phyloP scores from a whole-genome alignment of 495 filamentous ascomycete genomes.

The Hyphodiscus hymeniophilus region DNA sequence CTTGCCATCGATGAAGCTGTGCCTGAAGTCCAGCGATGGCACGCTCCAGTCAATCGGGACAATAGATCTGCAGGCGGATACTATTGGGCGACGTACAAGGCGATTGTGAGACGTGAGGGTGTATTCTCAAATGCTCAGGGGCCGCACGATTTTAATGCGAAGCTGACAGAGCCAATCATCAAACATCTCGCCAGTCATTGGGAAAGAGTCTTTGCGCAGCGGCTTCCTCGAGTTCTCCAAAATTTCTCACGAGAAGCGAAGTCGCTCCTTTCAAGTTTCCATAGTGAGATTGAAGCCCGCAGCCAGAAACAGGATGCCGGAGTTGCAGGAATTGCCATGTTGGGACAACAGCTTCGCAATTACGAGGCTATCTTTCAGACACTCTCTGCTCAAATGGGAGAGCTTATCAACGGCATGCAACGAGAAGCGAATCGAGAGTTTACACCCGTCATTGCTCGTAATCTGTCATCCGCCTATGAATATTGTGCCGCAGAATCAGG shows the following conservation, averaged over 20 bases:
- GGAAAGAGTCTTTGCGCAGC: slow-evolving; percentile 46
- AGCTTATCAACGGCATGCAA: slow-evolving; percentile 35
- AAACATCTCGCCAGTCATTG: slow-evolving; percentile 43
- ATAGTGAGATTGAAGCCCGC: no score
- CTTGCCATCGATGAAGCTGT: slow-evolving; percentile 30
- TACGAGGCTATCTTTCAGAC: slow-evolving; percentile 33
- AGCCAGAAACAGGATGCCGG: slow-evolving; percentile 25
- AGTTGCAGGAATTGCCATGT: slow-evolving; percentile 29
- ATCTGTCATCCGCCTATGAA: slow-evolving; percentile 42
- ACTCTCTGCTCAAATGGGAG: slow-evolving; percentile 23
- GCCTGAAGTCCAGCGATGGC: slow-evolving; percentile 41
- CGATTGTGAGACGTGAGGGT: slow-evolving; percentile 15
- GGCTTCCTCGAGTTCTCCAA: slow-evolving; percentile 32
- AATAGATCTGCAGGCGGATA: slow-evolving; percentile 38
- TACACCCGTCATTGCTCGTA: slow-evolving; percentile 37
- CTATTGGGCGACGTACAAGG: slow-evolving; percentile 52
- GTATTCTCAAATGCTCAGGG: slow-evolving; percentile 29
- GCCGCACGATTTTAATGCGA: slow-evolving; percentile 18
- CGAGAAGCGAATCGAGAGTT: slow-evolving; percentile 50
- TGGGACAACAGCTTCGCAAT: slow-evolving; percentile 36
- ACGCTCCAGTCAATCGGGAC: slow-evolving; percentile 27
- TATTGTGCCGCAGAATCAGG: slow-evolving; percentile 32
- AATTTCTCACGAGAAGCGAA: slow-evolving; percentile 15
- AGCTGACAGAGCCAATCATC: slow-evolving; percentile 41
- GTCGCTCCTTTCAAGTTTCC: not conserved